Evolutionary conservation across 768 basidiomycete genomes (phyloP), one percentile per base, ranked within the genome.

Genomic region (Trametes cinnabarina): DNA sequence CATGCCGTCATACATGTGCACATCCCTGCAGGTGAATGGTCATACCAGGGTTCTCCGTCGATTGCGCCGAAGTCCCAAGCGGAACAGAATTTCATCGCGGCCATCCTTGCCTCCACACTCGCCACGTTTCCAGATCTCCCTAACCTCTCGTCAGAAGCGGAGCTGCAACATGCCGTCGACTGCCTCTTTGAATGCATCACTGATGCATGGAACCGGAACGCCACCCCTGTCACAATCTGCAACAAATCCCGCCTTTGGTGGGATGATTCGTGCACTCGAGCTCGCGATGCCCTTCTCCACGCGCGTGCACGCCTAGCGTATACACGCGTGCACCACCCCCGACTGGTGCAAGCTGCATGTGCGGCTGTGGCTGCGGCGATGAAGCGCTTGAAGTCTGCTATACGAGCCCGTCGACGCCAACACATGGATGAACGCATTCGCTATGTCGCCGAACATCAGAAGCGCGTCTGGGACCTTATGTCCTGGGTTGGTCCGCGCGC

Each of bases 221-320:
- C 49, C 14, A 25, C 28, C 1, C 49, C 49, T 15, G 3, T 40
- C 22, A 15, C 11, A 1, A 40, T 51, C 8, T 51, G 49, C 49
- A 51, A 19, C 49, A 51, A 51, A 37, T 51, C 49, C 11, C 37
- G 35, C 3, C 46, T 25, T 25, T 55, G 54, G 54, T 55, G 54
- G 54, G 39, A 55, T 19, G 44, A 8, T 7, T n/a, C 34, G 9
- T 55, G 46, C 37, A 17, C 54, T 0, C 30, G 19, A 2, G 54
- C 46, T 1, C 35, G 28, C 19, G 11, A 23, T 5, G 37, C 46
- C 4, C 46, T 47, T 14, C 8, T 8, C 3, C 3, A 10, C 4
- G 46, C 44, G 2, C 54, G 47, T 3, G 11, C 35, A 1, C 8
- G 25, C 2, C 35, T 37, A 8, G n/a, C 25, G 12, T 3, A 7